Evolutionary conservation across 2,329 filamentous ascomycete species (phyloP).

Genomic region (Aureobasidium sp.): DNA sequence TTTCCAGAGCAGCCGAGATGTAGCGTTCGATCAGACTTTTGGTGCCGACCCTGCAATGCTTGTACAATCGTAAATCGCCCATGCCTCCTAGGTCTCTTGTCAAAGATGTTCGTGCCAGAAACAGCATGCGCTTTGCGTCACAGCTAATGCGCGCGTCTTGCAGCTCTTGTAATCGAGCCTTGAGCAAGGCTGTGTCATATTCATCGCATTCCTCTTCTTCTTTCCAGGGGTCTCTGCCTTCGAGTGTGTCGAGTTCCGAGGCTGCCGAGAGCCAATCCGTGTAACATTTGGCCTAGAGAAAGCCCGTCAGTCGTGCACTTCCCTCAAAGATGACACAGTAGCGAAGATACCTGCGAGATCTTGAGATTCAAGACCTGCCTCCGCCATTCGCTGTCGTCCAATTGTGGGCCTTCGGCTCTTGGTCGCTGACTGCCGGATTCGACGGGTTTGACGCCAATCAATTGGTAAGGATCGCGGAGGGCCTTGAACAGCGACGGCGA

Average conservation of each 20-base stretch:
- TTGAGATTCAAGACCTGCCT: conserved; percentile 55
- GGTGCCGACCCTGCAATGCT: conserved; percentile 75
- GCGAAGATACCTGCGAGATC: conserved; percentile 53
- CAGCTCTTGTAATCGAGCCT: conserved; percentile 60
- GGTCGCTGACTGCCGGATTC: not conserved
- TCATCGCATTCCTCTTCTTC: conserved; percentile 54
- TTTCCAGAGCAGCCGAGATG: conserved; percentile 67
- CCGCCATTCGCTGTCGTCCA: conserved; percentile 25
- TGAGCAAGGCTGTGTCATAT: conserved; percentile 63
- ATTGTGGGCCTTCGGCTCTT: conserved; percentile 26
- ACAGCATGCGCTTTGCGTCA: conserved; percentile 69
- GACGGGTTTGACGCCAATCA: not conserved
- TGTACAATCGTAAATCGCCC: conserved; percentile 74
- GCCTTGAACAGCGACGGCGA: not conserved
- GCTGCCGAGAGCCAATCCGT: conserved; percentile 70
- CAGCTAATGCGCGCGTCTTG: conserved; percentile 63
- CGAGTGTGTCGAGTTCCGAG: conserved; percentile 65
- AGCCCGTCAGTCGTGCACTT: conserved; percentile 9
- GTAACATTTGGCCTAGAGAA: conserved; percentile 53
- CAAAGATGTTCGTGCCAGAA: conserved; percentile 69
- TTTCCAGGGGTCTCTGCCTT: conserved; percentile 80
- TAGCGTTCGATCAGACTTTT: conserved; percentile 83
- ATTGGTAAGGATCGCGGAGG: conserved; percentile 3
- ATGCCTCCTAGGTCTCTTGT: conserved; percentile 78
- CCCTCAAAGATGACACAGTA: not conserved